A percentile compares a stretch with the other conserved stretches of the same genome.
These are phyloP conservation scores for Lentinula sp. DNA, from an alignment of 768 basidiomycete species.

Conservation along the genomic window DNA sequence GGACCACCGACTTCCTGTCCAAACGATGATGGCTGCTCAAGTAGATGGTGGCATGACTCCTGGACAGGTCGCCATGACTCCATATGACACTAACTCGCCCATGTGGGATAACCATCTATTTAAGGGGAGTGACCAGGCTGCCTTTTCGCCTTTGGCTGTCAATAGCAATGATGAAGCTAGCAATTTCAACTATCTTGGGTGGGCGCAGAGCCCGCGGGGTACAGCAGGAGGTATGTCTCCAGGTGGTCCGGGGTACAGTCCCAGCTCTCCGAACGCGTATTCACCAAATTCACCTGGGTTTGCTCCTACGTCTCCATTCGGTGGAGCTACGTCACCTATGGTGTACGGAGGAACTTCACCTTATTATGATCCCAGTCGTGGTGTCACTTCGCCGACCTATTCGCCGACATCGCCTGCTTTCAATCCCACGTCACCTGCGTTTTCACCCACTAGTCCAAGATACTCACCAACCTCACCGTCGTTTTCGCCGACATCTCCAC, in stretches of 20 bases:
- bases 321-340: constrained; percentile 68
- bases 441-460: constrained; percentile 81
- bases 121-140: constrained; percentile 81
- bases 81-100: constrained; percentile 90
- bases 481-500: constrained; percentile 81
- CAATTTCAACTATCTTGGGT: constrained; percentile 66
- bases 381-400: constrained; percentile 75
- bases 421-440: constrained; percentile 76
- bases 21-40: constrained; percentile 71
- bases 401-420: constrained; percentile 85
- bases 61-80: constrained; percentile 91
- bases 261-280: constrained; percentile 85
- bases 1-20: constrained; percentile 88
- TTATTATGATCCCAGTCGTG: constrained; percentile 63
- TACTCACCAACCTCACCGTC: constrained; percentile 83
- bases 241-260: constrained; percentile 81
- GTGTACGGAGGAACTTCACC: constrained; percentile 82
- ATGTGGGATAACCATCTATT: constrained; percentile 73
- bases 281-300: constrained; percentile 85
- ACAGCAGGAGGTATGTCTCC: constrained; percentile 85
- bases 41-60: constrained; percentile 88
- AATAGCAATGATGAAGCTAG: constrained; percentile 80
- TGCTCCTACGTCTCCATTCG: constrained; percentile 79
- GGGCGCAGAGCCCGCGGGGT: constrained; percentile 81
- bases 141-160: constrained; percentile 92